Evolutionary conservation across 2,329 filamentous ascomycete genomes (phyloP), one percentile per base, ranked within the genome.

Genomic region (Penicillium corylophilum): DNA sequence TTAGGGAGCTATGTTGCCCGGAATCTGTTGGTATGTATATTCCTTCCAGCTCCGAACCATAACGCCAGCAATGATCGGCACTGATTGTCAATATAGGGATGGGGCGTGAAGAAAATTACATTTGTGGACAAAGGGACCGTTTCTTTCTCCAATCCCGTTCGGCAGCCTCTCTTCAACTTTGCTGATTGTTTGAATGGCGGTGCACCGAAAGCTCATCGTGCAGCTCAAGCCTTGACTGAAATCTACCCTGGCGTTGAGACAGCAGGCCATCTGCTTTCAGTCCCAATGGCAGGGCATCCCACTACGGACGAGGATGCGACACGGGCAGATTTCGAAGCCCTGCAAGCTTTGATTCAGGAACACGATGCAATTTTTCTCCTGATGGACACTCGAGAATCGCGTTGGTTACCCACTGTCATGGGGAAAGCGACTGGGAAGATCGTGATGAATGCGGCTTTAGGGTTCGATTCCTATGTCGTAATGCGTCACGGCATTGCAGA

Each of bases 381-480:
- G 4, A 96, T 97, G 90, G 93, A 97, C 64, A 95, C 91, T 9
- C 81, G 94, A 56, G 94, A 99, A 73, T 94, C 90, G 42, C 81
- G 94, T 59, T 99, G 94, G 94, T 78, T 99, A 36, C 94, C 94
- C 1, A 97, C 93, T 0, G 84, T 99, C 15, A 96, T 99, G 86
- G 93, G 88, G 36, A 99, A 97, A 72, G 87, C 92, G 3, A 83
- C 86, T 2, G 89, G 88, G 29, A 99, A 99, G 75, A 90, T 97
- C 57, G 93, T 99, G 22, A 87, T 99, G 82, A 99, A 97, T 70
- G 91, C 93, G 7, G 94, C 94, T 1, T 80, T 99, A 3, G 94
- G 94, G 0, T 99, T 99, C 66, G 94, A 99, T 72, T 94, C 91
- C 0, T 99, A 90, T 64, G 91, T 99, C 2, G 91, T 96, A 31